These are phyloP conservation scores for Aspergillus ochraceus DNA, from an alignment of 2,329 filamentous ascomycete species.

Conservation along the genomic window DNA sequence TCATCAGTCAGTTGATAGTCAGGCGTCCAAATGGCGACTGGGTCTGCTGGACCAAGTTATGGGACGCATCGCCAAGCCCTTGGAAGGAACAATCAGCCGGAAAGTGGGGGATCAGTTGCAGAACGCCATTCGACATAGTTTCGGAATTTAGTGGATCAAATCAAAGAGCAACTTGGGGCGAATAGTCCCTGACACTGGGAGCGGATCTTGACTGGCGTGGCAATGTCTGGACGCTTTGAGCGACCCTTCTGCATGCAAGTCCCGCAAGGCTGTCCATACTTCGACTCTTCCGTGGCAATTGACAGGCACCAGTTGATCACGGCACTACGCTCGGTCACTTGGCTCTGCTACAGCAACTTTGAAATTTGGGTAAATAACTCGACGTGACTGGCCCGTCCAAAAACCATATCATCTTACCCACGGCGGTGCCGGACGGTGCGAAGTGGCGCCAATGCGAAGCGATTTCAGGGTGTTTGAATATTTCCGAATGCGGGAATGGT, in stretches of 20 bases:
- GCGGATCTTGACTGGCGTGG: slow-evolving; percentile 3
- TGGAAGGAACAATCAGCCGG: not conserved
- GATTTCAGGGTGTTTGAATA: not conserved
- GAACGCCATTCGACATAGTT: slow-evolving; percentile 4
- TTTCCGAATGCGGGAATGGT: slow-evolving; percentile 7
- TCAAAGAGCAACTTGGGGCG: not conserved
- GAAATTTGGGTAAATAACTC: not conserved
- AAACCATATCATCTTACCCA: not conserved
- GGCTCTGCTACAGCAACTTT: not conserved
- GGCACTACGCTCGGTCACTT: slow-evolving; percentile 6
- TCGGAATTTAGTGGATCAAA: slow-evolving; percentile 1
- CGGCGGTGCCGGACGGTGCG: too few species aligned
- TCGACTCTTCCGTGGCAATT: not conserved
- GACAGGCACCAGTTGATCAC: not conserved
- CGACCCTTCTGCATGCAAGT: not conserved
- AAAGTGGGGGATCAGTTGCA: slow-evolving; percentile 7
- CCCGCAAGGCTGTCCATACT: not conserved
- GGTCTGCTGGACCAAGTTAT: slow-evolving; percentile 5
- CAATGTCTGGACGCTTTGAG: slow-evolving; percentile 11
- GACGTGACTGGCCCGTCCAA: not conserved
- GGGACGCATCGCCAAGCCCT: not conserved
- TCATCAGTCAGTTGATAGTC: slow-evolving; percentile 11
- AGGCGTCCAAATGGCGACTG: slow-evolving; percentile 5
- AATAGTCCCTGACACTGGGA: not conserved
- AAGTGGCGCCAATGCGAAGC: not conserved